Base-by-base conservation (phyloP, 139 green algal genomes). In the Marvania coccoides region DNA sequence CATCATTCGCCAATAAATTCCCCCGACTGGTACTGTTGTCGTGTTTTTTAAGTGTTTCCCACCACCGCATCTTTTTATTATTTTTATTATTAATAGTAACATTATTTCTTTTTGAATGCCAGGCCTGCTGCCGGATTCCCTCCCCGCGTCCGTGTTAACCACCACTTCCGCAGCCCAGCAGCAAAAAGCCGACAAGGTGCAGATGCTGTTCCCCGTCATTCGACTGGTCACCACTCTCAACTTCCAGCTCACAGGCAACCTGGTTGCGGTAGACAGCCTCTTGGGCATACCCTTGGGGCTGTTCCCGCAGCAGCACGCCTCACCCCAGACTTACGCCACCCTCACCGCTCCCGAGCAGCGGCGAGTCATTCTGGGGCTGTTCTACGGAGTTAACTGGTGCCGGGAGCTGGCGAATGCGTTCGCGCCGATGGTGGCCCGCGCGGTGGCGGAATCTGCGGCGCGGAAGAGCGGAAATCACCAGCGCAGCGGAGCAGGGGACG, bases 331-430 rank as follows among this genome's bases (percentile, higher is more conserved):
- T 28, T 61, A 13, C 26, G 5, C 36, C 5, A 33, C 14, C 19
- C 45, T 62, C 10, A 4, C 4, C 42, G 24, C 9, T 46, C 6
- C 19, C 4, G 62, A 48, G 30, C 42, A 61, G 55, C 53, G 42
- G 42, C 15, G 60, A 26, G 46, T 23, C 33, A 51, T 72, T 31
- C 61, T 77, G 53, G 69, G 69, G 7, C 40, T 72, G 30, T 68
- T 63, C 38, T 72, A 65, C 39, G 39, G 39, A 13, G 42, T 72
- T 31, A 77, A 63, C 61, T 77, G 70, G 70, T 68, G 33, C 19
- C 51, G 56, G 6, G 70, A 72, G 70, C 39, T 77, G 61, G 60
- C 55, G 33, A 72, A 67, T 53, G 67, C 37, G 33, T 77, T 77
- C 30, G 42, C 56, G 4, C 2, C 3, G 30, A 14, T 56, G 61